phyloP scores from a whole-genome alignment of 306 rosid genomes.

The Carpinus viminea region DNA sequence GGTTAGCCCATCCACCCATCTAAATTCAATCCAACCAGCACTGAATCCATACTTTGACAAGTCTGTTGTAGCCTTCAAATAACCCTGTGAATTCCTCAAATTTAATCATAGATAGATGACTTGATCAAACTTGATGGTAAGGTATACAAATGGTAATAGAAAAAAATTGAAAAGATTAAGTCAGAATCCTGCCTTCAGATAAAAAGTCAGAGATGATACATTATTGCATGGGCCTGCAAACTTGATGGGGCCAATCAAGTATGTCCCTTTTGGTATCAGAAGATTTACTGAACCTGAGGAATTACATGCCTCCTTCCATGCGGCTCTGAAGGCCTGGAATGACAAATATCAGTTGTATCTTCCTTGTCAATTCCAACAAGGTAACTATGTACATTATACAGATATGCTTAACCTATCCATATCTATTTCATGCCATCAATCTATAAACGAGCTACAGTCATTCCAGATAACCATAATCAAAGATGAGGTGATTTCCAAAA shows the following conservation, averaged over 20 bases:
- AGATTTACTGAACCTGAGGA: slow-evolving; percentile 38
- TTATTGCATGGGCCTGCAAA: slow-evolving; percentile 46
- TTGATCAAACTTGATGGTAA: not conserved
- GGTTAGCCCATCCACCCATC: slow-evolving; percentile 38
- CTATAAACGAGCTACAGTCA: not conserved
- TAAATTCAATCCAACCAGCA: slow-evolving; percentile 46
- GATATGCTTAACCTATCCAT: not conserved
- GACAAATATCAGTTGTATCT: slow-evolving; percentile 2
- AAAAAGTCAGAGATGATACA: slow-evolving; percentile 37
- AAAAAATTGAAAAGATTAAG: not conserved
- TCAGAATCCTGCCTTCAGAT: slow-evolving; percentile 37
- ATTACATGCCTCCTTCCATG: slow-evolving; percentile 48
- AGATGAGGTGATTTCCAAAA: not conserved
- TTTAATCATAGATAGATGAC: not conserved
- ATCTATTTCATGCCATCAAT: not conserved
- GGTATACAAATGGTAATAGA: not conserved
- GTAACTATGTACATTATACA: not conserved
- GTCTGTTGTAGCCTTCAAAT: slow-evolving; percentile 49
- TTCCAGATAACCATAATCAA: not conserved
- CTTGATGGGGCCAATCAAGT: slow-evolving; percentile 41
- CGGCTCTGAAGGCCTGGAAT: slow-evolving; percentile 42
- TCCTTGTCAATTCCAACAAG: not conserved
- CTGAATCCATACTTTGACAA: slow-evolving; percentile 38
- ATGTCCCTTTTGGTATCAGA: slow-evolving; percentile 45
- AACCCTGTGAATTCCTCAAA: slow-evolving; percentile 36